Percentiles rank a stretch among this genome's conserved stretches.
phyloP scores from a whole-genome alignment of 768 basidiomycete species.

The Stropharia rugosoannulata region DNA sequence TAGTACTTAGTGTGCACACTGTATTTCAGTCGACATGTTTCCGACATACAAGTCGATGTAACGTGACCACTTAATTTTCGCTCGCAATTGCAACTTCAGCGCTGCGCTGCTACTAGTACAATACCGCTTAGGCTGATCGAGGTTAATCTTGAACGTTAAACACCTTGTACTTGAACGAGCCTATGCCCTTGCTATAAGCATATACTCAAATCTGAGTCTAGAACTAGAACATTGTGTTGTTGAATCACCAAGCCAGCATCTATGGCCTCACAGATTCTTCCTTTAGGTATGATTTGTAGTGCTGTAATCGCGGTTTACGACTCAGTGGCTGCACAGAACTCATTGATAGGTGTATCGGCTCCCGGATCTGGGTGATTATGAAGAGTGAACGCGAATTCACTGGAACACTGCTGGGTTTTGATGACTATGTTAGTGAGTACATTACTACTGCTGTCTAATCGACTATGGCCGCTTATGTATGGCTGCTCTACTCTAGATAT shows the following conservation, averaged over 20 bases:
- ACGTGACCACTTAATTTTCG: too few relatives aligned
- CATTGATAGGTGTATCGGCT: conserved; percentile 97
- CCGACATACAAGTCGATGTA: too few relatives aligned
- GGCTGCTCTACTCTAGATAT: conserved; percentile 53
- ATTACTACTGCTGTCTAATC: background rate
- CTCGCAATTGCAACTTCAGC: too few relatives aligned
- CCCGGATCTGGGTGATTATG: conserved; percentile 97
- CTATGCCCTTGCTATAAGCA: background rate
- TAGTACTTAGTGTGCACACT: too few relatives aligned
- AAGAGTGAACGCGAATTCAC: conserved; percentile 97
- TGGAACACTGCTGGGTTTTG: conserved; percentile 92
- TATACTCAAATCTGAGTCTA: background rate
- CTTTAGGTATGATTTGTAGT: conserved; percentile 58
- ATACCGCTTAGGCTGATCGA: background rate
- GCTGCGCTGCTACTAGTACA: too few relatives aligned
- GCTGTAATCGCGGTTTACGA: background rate
- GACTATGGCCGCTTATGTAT: background rate
- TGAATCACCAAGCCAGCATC: background rate
- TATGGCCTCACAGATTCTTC: conserved; percentile 94
- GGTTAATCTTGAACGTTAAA: background rate
- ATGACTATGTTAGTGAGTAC: conserved; percentile 98
- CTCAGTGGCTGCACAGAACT: conserved; percentile 56
- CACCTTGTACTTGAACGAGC: background rate
- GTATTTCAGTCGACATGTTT: too few relatives aligned
- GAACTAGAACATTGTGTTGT: too few relatives aligned